These are phyloP conservation scores for Adansonia rubrostipa DNA, from an alignment of 441 rosid genomes.

Conservation along the genomic window DNA sequence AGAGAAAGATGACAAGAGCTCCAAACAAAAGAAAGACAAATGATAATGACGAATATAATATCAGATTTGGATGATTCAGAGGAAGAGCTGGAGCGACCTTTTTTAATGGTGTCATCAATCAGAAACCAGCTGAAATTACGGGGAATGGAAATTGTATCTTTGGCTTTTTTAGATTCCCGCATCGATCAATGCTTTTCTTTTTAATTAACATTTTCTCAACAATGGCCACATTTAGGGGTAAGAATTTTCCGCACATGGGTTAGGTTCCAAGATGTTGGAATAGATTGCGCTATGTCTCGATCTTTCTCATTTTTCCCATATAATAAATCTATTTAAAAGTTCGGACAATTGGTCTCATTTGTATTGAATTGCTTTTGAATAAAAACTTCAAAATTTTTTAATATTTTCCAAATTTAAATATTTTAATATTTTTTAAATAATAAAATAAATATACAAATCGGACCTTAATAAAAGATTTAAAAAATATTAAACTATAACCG, in stretches of 20 bases:
- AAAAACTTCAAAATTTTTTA: no score
- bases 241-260: constrained; percentile 24
- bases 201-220: constrained; percentile 1
- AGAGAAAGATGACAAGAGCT: not conserved
- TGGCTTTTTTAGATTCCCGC: constrained; percentile 27
- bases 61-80: constrained; percentile 21
- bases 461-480: no score
- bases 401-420: no score
- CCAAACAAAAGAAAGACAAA: constrained; percentile 19
- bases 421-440: no score
- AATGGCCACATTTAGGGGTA: not conserved
- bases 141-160: constrained; percentile 22
- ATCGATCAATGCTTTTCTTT: not conserved
- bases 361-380: no score
- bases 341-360: no score
- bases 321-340: no score
- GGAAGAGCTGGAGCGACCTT: not conserved
- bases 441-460: no score
- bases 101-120: constrained; percentile 25
- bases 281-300: not conserved
- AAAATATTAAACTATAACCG: no score
- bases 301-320: no score
- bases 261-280: constrained; percentile 20
- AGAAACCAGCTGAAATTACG: constrained; percentile 37
- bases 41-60: not conserved